A percentile compares a stretch with the other conserved stretches of the same genome.
Conservation (phyloP, 805 yeast species). For the Candida ascalaphidarum region DNA sequence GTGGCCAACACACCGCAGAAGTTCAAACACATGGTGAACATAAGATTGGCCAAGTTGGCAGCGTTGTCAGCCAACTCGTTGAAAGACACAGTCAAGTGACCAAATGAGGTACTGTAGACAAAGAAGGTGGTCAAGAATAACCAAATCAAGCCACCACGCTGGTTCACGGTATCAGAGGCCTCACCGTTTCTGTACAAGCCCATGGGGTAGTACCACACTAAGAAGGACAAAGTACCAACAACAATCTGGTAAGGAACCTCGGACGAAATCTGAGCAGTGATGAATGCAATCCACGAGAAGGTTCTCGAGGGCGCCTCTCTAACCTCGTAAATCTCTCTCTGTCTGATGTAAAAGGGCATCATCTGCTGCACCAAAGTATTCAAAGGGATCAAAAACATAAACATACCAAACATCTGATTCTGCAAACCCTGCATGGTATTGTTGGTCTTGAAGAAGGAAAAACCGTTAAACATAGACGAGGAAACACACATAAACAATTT, state of each 20-base stretch:
- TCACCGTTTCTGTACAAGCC: constrained; percentile 41
- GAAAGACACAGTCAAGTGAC: constrained; percentile 52
- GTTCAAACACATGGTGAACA: constrained; percentile 54
- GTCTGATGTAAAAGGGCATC: constrained; percentile 34
- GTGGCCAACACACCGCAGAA: constrained; percentile 75
- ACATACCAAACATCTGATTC: constrained; percentile 52
- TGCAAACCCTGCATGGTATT: constrained; percentile 53
- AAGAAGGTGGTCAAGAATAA: constrained; percentile 34
- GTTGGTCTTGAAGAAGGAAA: constrained; percentile 60
- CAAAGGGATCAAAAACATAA: constrained; percentile 34
- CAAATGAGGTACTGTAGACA: constrained; percentile 50
- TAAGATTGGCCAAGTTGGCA: constrained; percentile 47
- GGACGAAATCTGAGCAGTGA: constrained; percentile 30
- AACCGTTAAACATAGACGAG: constrained; percentile 59
- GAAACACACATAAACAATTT: constrained; percentile 48
- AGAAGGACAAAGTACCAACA: constrained; percentile 56
- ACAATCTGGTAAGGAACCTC: constrained; percentile 41
- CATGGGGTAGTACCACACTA: constrained; percentile 59
- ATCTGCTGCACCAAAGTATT: constrained; percentile 32
- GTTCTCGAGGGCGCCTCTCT: constrained; percentile 38
- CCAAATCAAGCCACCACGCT: constrained; percentile 54
- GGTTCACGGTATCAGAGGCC: constrained; percentile 37
- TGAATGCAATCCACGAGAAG: constrained; percentile 34
- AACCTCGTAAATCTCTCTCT: constrained; percentile 39
- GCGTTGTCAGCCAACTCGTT: constrained; percentile 53